Conservation (phyloP, 768 basidiomycete species). For the Vararia minispora region DNA sequence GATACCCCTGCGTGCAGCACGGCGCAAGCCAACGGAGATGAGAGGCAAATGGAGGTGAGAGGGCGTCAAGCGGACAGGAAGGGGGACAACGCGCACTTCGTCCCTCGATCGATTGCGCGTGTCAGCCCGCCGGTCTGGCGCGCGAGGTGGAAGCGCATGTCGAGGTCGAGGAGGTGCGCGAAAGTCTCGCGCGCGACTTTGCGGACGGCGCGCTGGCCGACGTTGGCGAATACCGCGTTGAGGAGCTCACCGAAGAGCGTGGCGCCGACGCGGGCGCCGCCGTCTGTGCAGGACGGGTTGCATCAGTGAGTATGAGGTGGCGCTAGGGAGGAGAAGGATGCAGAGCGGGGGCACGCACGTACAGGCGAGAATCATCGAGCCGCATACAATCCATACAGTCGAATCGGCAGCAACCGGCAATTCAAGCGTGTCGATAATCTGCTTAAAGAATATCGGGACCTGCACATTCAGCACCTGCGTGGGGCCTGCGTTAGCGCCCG, state of each 20-base stretch:
- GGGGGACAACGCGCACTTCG: constrained; percentile 78
- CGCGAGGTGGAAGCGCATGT: constrained; percentile 85
- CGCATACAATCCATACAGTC: constrained; percentile 87
- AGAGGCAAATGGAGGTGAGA: not conserved
- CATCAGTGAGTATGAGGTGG: not conserved
- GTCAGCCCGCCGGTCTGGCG: constrained; percentile 95
- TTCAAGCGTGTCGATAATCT: constrained; percentile 82
- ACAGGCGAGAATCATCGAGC: constrained; percentile 90
- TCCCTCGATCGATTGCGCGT: constrained; percentile 93
- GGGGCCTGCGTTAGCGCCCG: not conserved
- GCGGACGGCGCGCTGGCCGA: constrained; percentile 89
- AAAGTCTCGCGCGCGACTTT: constrained; percentile 95
- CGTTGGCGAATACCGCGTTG: constrained; percentile 93
- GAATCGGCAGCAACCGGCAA: constrained; percentile 60
- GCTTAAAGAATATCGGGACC: constrained; percentile 95
- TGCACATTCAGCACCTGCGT: constrained; percentile 85
- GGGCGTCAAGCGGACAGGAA: too few species aligned
- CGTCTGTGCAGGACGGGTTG: constrained; percentile 43
- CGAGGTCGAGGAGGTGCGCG: constrained; percentile 82
- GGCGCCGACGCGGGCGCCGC: constrained; percentile 80
- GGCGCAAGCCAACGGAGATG: not conserved
- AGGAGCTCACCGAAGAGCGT: constrained; percentile 85
- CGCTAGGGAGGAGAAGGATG: not conserved
- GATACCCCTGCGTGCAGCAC: constrained; percentile 58
- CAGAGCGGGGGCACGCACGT: constrained; percentile 22